phyloP scores from a whole-genome alignment of 2,329 filamentous ascomycete species.

The Aureobasidium sp. region DNA sequence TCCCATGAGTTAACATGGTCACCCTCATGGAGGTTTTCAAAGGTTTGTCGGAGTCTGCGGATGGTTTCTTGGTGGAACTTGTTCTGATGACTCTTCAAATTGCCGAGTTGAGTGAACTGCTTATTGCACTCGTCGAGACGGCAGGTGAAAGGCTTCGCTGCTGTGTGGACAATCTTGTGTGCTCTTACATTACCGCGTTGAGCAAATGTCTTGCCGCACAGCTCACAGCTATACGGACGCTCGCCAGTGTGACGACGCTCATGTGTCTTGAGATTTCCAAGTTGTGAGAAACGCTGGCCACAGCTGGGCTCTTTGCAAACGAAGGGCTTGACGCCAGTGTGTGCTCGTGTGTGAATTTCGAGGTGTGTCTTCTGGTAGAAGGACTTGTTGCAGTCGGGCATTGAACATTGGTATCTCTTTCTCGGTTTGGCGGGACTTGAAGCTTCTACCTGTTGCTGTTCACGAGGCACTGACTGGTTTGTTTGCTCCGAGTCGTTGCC shows the following conservation, averaged over 20 bases:
- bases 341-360: constrained; percentile 77
- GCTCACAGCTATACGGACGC: constrained; percentile 69
- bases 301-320: constrained; percentile 67
- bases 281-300: constrained; percentile 73
- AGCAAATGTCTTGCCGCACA: constrained; percentile 74
- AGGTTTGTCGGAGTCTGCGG: constrained; percentile 58
- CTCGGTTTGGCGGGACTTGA: constrained; percentile 27
- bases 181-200: constrained; percentile 79
- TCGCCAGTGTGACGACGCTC: constrained; percentile 81
- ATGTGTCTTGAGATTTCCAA: constrained; percentile 89
- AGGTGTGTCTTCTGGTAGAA: constrained; percentile 92
- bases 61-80: constrained; percentile 79
- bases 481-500: constrained; percentile 26
- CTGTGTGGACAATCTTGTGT: constrained; percentile 72
- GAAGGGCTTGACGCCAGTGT: constrained; percentile 86
- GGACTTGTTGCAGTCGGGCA: constrained; percentile 66
- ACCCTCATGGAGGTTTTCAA: constrained; percentile 54
- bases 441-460: background rate
- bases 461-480: background rate
- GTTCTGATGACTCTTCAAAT: constrained; percentile 94
- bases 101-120: constrained; percentile 81
- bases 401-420: constrained; percentile 65
- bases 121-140: constrained; percentile 77
- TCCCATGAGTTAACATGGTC: constrained; percentile 59
- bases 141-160: constrained; percentile 72